Evolutionary conservation across 78 protist genomes (phyloP), one percentile per base, ranked within the genome.

Genomic region (Chrysochromulina tobinii): DNA sequence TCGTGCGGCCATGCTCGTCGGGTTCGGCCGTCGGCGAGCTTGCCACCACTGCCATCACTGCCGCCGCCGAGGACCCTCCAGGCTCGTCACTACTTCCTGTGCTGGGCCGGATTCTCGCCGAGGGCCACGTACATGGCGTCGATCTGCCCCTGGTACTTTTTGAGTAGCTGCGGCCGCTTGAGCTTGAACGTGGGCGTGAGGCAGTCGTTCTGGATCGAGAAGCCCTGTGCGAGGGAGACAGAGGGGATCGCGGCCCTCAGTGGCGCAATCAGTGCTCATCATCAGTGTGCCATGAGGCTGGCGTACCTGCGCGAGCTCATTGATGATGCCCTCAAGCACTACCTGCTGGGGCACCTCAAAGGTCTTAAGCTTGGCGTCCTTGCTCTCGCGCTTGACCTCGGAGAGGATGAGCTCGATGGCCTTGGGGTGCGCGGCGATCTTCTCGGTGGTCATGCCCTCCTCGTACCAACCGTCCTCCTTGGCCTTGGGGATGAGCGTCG

Each of bases 111-210:
- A 12, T 59, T 12, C 12, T 59, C 64, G 64, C 64, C 64, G 23
- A 59, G 64, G 64, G 23, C 64, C 23, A 38, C 38, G 73, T 67
- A 67, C 73, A 67, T 18, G 48, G 38, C 73, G 38, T 67, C 25
- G 15, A 38, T 61, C 64, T 61, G n/a, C 67, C 15, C 66, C 66
- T 38, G 38, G 77, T 59, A 57, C 17, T 27, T 20, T 0, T 58
- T 11, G 61, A 11, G 23, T 18, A 67, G 38, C 73, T 8, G 15
- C 89, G 4, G 53, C 6, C 93, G 93, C 68, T 91, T 91, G 17
- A 91, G 77, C 59, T 91, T 91, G 54, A 58, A 50, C 20, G 85
- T 25, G 77, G 93, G 92, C 21, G 93, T 91, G 88, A 91, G 77
- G 27, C 73, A 14, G 59, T 57, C 89, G 21, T 27, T n/a, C 73